Conservation (phyloP, 2,329 filamentous ascomycete species). For the Diplocarpon rosae region DNA sequence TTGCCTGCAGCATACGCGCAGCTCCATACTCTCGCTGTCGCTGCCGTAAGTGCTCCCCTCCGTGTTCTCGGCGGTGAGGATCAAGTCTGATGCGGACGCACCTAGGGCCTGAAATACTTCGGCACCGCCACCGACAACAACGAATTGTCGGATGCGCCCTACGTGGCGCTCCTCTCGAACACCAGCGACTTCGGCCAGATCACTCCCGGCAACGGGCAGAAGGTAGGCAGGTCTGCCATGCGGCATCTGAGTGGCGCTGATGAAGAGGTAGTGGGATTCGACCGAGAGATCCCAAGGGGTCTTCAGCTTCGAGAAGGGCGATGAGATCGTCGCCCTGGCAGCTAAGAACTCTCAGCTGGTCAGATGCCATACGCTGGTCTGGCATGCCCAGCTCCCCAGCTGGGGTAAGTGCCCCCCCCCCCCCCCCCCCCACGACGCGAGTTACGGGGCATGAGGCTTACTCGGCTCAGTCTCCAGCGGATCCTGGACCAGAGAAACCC, state of each 20-base stretch:
- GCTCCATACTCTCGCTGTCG: slow-evolving; percentile 12
- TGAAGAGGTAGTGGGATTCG: slow-evolving; percentile 38
- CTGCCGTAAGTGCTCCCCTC: slow-evolving; percentile 10
- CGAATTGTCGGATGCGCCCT: slow-evolving; percentile 9
- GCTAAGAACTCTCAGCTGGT: slow-evolving; percentile 39
- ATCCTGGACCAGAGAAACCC: slow-evolving; percentile 43
- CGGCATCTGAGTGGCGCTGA: neutral
- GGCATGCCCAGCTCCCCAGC: slow-evolving; percentile 40
- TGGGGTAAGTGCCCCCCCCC: slow-evolving; percentile 34
- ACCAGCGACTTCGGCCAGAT: slow-evolving; percentile 51
- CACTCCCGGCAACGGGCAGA: slow-evolving; percentile 52
- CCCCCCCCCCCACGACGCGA: slow-evolving; percentile 9
- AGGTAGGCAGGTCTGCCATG: slow-evolving; percentile 21
- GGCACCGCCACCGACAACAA: slow-evolving; percentile 12
- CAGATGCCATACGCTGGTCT: slow-evolving; percentile 50
- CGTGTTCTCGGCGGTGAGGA: no score
- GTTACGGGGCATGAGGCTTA: slow-evolving; percentile 2
- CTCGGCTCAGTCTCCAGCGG: neutral
- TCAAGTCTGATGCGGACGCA: neutral
- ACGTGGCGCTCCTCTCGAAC: slow-evolving; percentile 40
- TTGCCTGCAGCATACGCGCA: slow-evolving; percentile 13
- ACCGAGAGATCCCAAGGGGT: slow-evolving; percentile 43
- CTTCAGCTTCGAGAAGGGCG: slow-evolving; percentile 48
- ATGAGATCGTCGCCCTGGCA: slow-evolving; percentile 39
- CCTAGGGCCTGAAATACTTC: slow-evolving; percentile 14